phyloP scores from a whole-genome alignment of 306 rosid genomes.

The Arachis stenosperma region DNA sequence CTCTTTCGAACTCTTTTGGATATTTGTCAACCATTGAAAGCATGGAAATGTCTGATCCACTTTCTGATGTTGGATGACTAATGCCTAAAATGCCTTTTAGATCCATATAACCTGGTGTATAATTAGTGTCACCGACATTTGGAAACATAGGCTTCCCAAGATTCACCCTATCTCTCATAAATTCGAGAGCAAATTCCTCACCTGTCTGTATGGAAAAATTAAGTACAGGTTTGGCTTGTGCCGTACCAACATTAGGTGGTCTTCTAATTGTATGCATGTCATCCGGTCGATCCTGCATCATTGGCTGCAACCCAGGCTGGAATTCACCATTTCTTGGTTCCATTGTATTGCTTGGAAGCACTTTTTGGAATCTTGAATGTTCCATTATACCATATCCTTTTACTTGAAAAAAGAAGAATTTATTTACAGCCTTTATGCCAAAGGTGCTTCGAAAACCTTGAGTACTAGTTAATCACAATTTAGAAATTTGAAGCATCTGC shows the following conservation, averaged over 20 bases:
- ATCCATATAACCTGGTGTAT: slow-evolving; percentile 50
- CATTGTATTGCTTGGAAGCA: slow-evolving; percentile 46
- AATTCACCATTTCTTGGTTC: slow-evolving; percentile 64
- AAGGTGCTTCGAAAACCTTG: background rate
- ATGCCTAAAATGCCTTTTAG: slow-evolving; percentile 52
- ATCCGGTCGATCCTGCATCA: slow-evolving; percentile 55
- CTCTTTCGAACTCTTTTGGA: slow-evolving; percentile 56
- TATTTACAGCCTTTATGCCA: background rate
- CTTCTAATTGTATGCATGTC: slow-evolving; percentile 51
- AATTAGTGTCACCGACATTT: slow-evolving; percentile 55
- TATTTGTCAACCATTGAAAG: slow-evolving; percentile 51
- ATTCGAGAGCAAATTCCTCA: slow-evolving; percentile 84
- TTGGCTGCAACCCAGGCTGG: slow-evolving; percentile 53
- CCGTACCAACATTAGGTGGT: slow-evolving; percentile 55
- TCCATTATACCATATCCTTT: slow-evolving; percentile 42
- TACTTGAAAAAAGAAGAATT: slow-evolving; percentile 12
- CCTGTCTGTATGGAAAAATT: slow-evolving; percentile 85
- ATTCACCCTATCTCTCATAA: slow-evolving; percentile 77
- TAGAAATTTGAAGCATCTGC: slow-evolving; percentile 13
- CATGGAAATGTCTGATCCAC: slow-evolving; percentile 54
- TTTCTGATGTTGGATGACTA: slow-evolving; percentile 51
- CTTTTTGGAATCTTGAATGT: slow-evolving; percentile 49
- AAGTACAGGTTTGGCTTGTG: slow-evolving; percentile 58
- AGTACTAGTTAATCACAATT: slow-evolving; percentile 17
- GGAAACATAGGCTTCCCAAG: slow-evolving; percentile 53